A percentile compares a stretch with the other conserved stretches of the same genome.
Conservation (phyloP, 345 rosid genomes). For the Eucalyptus tenuipes region DNA sequence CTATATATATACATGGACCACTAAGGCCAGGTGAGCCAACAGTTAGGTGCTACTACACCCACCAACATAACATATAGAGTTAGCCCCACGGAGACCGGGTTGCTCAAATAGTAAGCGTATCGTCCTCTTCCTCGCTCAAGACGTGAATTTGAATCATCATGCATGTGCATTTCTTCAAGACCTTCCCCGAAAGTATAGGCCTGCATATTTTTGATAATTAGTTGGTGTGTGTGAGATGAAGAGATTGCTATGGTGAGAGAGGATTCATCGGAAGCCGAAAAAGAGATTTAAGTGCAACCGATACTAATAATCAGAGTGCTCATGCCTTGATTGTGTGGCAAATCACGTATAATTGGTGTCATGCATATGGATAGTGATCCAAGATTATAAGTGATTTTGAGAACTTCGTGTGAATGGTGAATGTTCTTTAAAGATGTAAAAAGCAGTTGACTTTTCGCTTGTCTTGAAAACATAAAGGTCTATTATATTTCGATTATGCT, state of each 20-base stretch:
- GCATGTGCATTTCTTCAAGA: not conserved
- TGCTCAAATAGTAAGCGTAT: not conserved
- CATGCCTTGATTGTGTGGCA: not conserved
- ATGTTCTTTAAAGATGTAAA: not conserved
- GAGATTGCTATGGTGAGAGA: not conserved
- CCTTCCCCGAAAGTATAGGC: not conserved
- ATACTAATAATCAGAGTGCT: not conserved
- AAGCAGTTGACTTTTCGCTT: fast-evolving
- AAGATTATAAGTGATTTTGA: not conserved
- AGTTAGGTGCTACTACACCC: not conserved
- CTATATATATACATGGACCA: not conserved
- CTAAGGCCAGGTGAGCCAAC: not conserved
- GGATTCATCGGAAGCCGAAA: not conserved
- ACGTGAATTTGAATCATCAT: not conserved
- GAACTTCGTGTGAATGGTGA: not conserved
- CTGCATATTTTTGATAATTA: not conserved
- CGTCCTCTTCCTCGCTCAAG: not conserved
- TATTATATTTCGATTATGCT: not conserved
- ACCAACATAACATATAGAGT: not conserved
- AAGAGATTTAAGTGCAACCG: not conserved
- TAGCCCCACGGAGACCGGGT: not conserved
- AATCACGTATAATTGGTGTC: fast-evolving
- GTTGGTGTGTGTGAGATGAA: not conserved
- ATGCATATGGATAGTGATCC: fast-evolving
- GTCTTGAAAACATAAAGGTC: not conserved